Evolutionary conservation across 441 rosid species (phyloP).

Genomic region (Omphalea diandra): DNA sequence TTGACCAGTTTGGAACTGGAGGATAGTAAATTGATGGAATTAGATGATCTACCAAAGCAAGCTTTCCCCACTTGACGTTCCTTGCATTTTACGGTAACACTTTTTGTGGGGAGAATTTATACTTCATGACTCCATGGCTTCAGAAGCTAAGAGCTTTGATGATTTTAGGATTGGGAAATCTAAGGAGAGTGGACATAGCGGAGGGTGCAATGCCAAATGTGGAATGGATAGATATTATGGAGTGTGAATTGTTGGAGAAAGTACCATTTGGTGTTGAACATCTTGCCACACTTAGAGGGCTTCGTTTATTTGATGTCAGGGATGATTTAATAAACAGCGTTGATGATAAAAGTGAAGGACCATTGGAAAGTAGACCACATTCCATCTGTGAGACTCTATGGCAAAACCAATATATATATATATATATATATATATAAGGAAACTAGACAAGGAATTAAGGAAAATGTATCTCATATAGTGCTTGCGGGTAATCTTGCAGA

Average conservation of each 20-base stretch:
- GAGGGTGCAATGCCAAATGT: slow-evolving; percentile 21
- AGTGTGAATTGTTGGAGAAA: slow-evolving; percentile 15
- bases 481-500: too few relatives aligned
- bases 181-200: slow-evolving; percentile 10
- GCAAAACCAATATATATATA: too few relatives aligned
- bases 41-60: slow-evolving; percentile 17
- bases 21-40: slow-evolving; percentile 2
- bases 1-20: slow-evolving; percentile 6
- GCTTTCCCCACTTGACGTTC: slow-evolving; percentile 18
- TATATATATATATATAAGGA: too few relatives aligned
- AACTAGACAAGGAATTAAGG: too few relatives aligned
- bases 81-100: slow-evolving; percentile 1
- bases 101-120: slow-evolving; percentile 2
- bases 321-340: slow-evolving; percentile 15
- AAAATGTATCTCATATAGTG: too few relatives aligned
- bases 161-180: neutral
- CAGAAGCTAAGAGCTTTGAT: slow-evolving; percentile 18
- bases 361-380: slow-evolving; percentile 20
- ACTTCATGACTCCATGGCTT: slow-evolving; percentile 14
- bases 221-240: neutral
- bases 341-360: slow-evolving; percentile 19
- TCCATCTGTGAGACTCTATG: slow-evolving; percentile 18
- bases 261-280: slow-evolving; percentile 22
- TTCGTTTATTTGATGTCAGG: slow-evolving; percentile 7
- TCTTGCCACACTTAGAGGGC: slow-evolving; percentile 22